Evolutionary conservation across 2,329 filamentous ascomycete genomes (phyloP).

Genomic region (Pezicula radicicola): DNA sequence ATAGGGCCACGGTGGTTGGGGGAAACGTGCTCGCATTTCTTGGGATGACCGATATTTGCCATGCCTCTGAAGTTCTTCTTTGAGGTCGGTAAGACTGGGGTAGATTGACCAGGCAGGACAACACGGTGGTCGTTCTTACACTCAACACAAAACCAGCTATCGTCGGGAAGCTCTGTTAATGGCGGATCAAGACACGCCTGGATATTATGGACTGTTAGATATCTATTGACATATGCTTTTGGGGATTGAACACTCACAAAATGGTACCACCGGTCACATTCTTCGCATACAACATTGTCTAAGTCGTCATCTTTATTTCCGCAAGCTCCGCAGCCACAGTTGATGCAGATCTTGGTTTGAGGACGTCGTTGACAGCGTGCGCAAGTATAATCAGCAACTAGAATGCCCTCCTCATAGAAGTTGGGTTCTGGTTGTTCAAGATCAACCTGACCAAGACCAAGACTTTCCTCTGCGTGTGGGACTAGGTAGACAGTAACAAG

Average conservation of each 20-base stretch:
- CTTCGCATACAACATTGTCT: conserved; percentile 1
- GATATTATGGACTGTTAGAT: not conserved
- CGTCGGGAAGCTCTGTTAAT: not conserved
- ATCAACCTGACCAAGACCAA: not conserved
- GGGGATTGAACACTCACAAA: not conserved
- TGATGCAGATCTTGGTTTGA: not conserved
- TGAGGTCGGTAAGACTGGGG: not conserved
- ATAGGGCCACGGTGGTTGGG: not conserved
- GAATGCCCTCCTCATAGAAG: not conserved
- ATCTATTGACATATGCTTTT: not conserved
- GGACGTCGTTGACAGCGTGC: not conserved
- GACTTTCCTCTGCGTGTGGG: not conserved
- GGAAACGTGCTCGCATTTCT: not conserved
- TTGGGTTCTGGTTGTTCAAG: not conserved
- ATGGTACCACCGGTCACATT: conserved; percentile 1
- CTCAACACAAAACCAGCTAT: not conserved
- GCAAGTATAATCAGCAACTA: not conserved
- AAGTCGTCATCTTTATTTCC: not conserved
- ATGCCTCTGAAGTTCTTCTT: not conserved
- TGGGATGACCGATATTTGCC: not conserved
- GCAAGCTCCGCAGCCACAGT: not conserved
- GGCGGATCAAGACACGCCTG: not conserved
- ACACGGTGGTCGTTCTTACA: not conserved
- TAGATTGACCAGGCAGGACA: not conserved
- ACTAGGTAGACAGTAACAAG: not conserved